These are phyloP conservation scores for Glonium stellatum DNA, from an alignment of 495 filamentous ascomycete genomes.

Conservation along the genomic window DNA sequence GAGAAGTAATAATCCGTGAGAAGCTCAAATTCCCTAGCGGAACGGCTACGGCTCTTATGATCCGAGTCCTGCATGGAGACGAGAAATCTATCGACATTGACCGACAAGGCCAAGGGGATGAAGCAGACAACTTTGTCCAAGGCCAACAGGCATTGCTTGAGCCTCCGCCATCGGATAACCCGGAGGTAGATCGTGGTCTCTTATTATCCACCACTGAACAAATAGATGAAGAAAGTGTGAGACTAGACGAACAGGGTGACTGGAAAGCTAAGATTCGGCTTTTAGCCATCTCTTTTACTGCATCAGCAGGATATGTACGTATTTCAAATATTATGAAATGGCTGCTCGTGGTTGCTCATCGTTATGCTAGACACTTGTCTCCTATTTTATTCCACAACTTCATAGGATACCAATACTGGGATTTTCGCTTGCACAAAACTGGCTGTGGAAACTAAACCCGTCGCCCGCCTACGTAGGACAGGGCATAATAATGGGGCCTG, in stretches of 20 bases:
- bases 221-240: conserved; percentile 27
- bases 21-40: conserved; percentile 90
- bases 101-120: conserved; percentile 20
- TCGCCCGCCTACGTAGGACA: conserved; percentile 89
- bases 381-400: conserved; percentile 84
- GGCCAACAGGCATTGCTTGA: conserved; percentile 19
- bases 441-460: conserved; percentile 96
- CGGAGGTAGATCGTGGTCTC: conserved; percentile 11
- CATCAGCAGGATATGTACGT: conserved; percentile 49
- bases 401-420: conserved; percentile 83
- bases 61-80: conserved; percentile 74
- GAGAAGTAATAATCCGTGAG: conserved; percentile 87
- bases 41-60: conserved; percentile 90
- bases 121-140: conserved; percentile 4
- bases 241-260: conserved; percentile 40
- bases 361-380: conserved; percentile 61
- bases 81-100: conserved; percentile 28
- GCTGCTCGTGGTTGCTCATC: conserved; percentile 3
- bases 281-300: conserved; percentile 50
- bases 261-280: conserved; percentile 59
- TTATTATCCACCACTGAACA: conserved; percentile 7
- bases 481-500: conserved; percentile 81
- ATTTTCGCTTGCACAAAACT: conserved; percentile 59
- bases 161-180: neutral
- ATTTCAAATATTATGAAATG: neutral